These are phyloP conservation scores for Lactifluus pinguis DNA, from an alignment of 768 basidiomycete genomes.

Conservation along the genomic window DNA sequence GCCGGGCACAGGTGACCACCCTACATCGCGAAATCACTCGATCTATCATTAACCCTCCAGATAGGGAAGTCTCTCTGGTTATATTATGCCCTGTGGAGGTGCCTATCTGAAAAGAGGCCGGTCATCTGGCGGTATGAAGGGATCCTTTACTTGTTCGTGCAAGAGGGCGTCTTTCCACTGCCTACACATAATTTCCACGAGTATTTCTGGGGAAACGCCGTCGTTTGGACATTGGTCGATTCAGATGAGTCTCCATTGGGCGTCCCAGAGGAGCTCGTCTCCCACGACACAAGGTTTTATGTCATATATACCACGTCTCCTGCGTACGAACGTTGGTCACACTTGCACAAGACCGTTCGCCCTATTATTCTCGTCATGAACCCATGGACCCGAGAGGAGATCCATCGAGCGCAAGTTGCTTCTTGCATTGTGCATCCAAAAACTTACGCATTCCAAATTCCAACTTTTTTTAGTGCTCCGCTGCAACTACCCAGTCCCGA, in stretches of 20 bases:
- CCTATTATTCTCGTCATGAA: neutral
- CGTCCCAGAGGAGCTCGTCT: neutral
- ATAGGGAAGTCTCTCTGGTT: neutral
- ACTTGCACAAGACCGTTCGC: neutral
- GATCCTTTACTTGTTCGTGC: too few species aligned
- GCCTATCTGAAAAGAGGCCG: too few species aligned
- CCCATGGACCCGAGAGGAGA: too few species aligned
- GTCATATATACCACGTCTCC: neutral
- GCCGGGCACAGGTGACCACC: neutral
- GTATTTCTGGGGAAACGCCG: neutral
- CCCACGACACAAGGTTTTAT: neutral
- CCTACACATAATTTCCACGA: neutral
- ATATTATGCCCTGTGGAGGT: too few species aligned
- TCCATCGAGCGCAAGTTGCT: too few species aligned
- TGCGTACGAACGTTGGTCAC: neutral
- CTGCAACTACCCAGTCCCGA: too few species aligned
- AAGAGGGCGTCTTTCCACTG: too few species aligned
- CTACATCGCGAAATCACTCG: neutral
- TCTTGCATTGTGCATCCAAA: too few species aligned
- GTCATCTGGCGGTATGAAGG: too few species aligned
- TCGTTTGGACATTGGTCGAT: neutral
- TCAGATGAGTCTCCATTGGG: neutral
- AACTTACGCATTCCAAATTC: too few species aligned
- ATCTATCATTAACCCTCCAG: neutral
- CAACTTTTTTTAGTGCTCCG: too few species aligned